These are phyloP conservation scores for Colletotrichum liaoningense DNA, from an alignment of 2,329 filamentous ascomycete species.

Conservation along the genomic window DNA sequence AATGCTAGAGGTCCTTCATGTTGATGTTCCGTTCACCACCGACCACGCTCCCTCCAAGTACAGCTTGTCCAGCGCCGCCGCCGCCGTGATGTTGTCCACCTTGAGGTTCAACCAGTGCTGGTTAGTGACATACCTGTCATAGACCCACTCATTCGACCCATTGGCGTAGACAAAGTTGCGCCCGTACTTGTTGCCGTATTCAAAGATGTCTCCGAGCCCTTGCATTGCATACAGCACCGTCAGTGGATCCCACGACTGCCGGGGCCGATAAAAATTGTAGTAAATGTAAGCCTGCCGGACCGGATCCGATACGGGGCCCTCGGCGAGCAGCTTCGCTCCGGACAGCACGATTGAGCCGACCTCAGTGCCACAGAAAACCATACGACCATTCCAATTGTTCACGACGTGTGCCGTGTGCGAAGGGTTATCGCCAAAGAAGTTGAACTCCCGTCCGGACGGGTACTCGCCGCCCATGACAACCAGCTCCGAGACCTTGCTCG, in stretches of 20 bases:
- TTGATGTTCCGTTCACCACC: not conserved
- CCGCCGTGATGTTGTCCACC: slow-evolving; percentile 43
- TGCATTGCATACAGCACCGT: slow-evolving; percentile 53
- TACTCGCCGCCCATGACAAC: slow-evolving; percentile 65
- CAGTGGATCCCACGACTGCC: slow-evolving; percentile 56
- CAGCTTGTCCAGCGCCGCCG: slow-evolving; percentile 43
- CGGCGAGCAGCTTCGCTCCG: slow-evolving; percentile 48
- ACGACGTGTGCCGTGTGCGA: slow-evolving; percentile 54
- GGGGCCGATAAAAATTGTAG: slow-evolving; percentile 48
- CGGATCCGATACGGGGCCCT: slow-evolving; percentile 47
- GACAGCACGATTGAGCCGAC: slow-evolving; percentile 55
- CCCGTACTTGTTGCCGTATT: slow-evolving; percentile 50
- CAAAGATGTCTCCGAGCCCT: slow-evolving; percentile 49
- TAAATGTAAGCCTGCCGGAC: slow-evolving; percentile 52
- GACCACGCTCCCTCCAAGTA: slow-evolving; percentile 41
- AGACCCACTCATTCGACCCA: slow-evolving; percentile 57
- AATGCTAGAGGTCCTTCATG: not conserved
- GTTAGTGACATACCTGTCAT: slow-evolving; percentile 46
- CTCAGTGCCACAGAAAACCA: slow-evolving; percentile 57
- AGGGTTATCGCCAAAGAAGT: slow-evolving; percentile 58
- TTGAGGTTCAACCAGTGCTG: slow-evolving; percentile 54
- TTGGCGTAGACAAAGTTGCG: slow-evolving; percentile 53
- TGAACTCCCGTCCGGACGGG: slow-evolving; percentile 59
- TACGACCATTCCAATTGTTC: slow-evolving; percentile 53
- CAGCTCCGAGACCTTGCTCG: slow-evolving; percentile 58